Conservation (phyloP, 306 rosid genomes). For the Acacia acuminata region DNA sequence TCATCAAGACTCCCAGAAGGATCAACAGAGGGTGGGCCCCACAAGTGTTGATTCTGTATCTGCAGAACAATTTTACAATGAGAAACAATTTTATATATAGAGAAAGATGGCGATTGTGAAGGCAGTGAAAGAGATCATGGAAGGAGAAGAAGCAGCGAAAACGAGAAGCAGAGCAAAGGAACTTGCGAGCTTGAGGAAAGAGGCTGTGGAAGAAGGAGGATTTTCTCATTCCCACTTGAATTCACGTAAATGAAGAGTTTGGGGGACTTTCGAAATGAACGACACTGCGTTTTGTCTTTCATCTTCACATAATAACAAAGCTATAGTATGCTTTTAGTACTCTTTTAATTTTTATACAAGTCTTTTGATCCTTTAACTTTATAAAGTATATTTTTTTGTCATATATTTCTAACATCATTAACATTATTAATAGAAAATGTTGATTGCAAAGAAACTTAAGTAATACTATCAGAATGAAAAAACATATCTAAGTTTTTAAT, state of each 20-base stretch:
- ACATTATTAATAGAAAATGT: no score
- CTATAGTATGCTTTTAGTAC: no score
- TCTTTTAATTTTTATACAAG: no score
- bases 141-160: conserved; percentile 28
- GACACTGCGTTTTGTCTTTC: neutral
- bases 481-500: no score
- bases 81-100: neutral
- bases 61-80: conserved; percentile 46
- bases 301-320: neutral
- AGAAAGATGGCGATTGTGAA: conserved; percentile 1
- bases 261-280: neutral
- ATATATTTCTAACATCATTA: no score
- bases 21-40: conserved; percentile 57
- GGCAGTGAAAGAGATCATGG: conserved; percentile 22
- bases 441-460: no score
- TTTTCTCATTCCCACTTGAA: conserved; percentile 6
- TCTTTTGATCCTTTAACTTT: no score
- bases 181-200: conserved; percentile 25
- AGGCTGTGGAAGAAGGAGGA: conserved; percentile 31
- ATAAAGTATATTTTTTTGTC: no score
- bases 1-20: conserved; percentile 35
- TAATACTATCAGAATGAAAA: no score
- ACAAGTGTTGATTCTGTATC: conserved; percentile 45
- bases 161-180: conserved; percentile 23
- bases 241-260: neutral